A percentile compares a stretch with the other conserved stretches of the same genome.
These are phyloP conservation scores for Venturia pyrina DNA, from an alignment of 2,329 filamentous ascomycete genomes.

Conservation along the genomic window DNA sequence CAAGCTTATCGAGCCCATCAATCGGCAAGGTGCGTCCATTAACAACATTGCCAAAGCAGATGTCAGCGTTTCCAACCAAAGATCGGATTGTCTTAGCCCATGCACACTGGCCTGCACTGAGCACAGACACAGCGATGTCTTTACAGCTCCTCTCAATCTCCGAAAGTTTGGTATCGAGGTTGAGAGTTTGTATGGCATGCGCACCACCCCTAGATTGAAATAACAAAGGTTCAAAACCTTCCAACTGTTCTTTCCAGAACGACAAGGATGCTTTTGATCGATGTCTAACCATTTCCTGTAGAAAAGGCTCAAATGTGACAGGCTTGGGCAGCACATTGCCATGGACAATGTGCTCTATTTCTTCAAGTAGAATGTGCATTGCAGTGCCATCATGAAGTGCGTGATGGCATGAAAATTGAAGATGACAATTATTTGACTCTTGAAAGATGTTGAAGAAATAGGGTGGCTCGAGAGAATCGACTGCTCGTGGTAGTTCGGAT, in stretches of 20 bases:
- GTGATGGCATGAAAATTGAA: constrained; percentile 59
- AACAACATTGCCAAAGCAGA: constrained; percentile 83
- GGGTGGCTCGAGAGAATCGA: constrained; percentile 24
- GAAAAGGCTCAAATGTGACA: constrained; percentile 52
- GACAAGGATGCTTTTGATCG: constrained; percentile 40
- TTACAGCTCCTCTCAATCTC: constrained; percentile 18
- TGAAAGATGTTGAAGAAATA: constrained; percentile 24
- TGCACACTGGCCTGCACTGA: constrained; percentile 60
- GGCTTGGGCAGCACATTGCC: constrained; percentile 38
- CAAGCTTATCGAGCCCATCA: constrained; percentile 56
- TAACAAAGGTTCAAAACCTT: constrained; percentile 24
- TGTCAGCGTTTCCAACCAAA: constrained; percentile 47
- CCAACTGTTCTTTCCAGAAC: constrained; percentile 56
- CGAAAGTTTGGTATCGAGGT: constrained; percentile 14
- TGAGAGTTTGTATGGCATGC: background rate
- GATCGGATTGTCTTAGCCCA: constrained; percentile 59
- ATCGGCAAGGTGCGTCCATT: constrained; percentile 63
- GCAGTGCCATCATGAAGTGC: constrained; percentile 80
- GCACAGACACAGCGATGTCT: constrained; percentile 34
- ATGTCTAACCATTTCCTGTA: constrained; percentile 46
- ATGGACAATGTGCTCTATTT: constrained; percentile 53
- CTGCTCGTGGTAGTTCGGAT: constrained; percentile 39
- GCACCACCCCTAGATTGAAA: background rate
- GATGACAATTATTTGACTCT: constrained; percentile 17
- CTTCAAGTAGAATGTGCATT: constrained; percentile 57